Base-by-base conservation (phyloP, 2,329 filamentous ascomycete species). In the Drechslerella coelobrocha region DNA sequence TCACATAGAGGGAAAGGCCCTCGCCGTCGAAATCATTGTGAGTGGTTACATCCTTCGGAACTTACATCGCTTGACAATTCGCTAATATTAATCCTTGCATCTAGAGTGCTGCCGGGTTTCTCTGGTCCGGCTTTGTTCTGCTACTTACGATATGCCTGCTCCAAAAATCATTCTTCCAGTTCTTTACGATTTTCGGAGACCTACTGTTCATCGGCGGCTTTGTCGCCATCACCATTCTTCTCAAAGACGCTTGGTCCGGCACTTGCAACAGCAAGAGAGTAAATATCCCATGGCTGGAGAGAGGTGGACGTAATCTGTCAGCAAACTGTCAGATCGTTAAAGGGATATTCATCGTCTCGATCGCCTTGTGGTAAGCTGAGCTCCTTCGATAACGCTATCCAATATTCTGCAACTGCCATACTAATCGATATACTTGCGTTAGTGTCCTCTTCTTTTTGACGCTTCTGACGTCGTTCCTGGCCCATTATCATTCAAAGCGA, bases 151-250 rank as follows among this genome's bases (percentile, higher is more conserved):
- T 73, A 14, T 74, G 71, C 19, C 61, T 75, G 27, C 71, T 73
- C 4, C 73, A 74, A 39, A 73, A 65, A 27, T 69, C 71, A n/a
- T 72, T 73, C 56, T 74, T 73, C 53, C 68, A 66, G 23, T 59
- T 74, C 43, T 57, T 74, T 47, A 56, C 54, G 8, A 21, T 73
- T 39, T 6, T 73, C 10, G 59, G 65, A 12, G 73, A 74, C 45
- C 34, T 73, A 2, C 23, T 73, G 31, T 59, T 73, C 34, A 31
- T 69, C 19, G 74, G 73, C 1, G 73, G 73, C 21, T 74, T 73
- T 54, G 66, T 74, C 17, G 72, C 68, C 6, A 51, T 73, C 19
- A 52, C 72, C 9, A 53, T 75, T 23, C 68, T 75, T 1, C 60
- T 75, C 17, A 54, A 60, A 37, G 39, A 72, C 10, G 61, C 73